Evolutionary conservation across 2,329 filamentous ascomycete genomes (phyloP).

Genomic region (Coniochaeta pulveracea): DNA sequence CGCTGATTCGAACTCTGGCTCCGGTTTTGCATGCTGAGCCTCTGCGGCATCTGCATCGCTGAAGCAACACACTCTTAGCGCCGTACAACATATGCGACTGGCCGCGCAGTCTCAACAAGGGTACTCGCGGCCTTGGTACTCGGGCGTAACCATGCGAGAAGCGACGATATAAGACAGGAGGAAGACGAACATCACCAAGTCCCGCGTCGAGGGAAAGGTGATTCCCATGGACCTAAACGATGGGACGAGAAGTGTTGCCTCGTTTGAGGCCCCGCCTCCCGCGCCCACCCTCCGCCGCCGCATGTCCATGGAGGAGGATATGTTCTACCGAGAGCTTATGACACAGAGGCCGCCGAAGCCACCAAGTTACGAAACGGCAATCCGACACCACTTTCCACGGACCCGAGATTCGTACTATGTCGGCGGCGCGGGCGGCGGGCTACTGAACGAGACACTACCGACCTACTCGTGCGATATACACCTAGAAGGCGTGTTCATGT

Average conservation of each 20-base stretch:
- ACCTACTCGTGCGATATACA: constrained; percentile 44
- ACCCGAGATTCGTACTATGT: background rate
- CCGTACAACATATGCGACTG: too few relatives aligned
- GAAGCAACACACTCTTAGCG: too few relatives aligned
- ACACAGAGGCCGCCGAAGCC: constrained; percentile 31
- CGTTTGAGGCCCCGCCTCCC: constrained; percentile 24
- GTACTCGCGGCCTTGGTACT: constrained; percentile 4
- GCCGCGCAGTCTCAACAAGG: too few relatives aligned
- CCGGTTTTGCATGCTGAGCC: too few relatives aligned
- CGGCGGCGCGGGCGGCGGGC: constrained; percentile 19
- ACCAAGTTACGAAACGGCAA: constrained; percentile 29
- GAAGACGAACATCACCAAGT: constrained; percentile 6
- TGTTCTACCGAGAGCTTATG: constrained; percentile 41
- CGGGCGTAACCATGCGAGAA: constrained; percentile 9
- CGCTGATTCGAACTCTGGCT: too few relatives aligned
- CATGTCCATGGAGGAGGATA: constrained; percentile 44
- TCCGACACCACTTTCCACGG: constrained; percentile 14
- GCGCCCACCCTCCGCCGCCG: constrained; percentile 21
- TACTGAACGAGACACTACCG: constrained; percentile 27
- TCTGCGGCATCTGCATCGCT: too few relatives aligned
- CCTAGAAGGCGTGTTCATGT: constrained; percentile 44
- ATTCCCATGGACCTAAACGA: constrained; percentile 17
- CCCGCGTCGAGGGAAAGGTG: constrained; percentile 6
- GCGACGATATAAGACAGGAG: constrained; percentile 10
- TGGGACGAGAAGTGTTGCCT: constrained; percentile 16